These are phyloP conservation scores for Candida ipomoeae DNA, from an alignment of 805 yeast genomes.

Conservation along the genomic window DNA sequence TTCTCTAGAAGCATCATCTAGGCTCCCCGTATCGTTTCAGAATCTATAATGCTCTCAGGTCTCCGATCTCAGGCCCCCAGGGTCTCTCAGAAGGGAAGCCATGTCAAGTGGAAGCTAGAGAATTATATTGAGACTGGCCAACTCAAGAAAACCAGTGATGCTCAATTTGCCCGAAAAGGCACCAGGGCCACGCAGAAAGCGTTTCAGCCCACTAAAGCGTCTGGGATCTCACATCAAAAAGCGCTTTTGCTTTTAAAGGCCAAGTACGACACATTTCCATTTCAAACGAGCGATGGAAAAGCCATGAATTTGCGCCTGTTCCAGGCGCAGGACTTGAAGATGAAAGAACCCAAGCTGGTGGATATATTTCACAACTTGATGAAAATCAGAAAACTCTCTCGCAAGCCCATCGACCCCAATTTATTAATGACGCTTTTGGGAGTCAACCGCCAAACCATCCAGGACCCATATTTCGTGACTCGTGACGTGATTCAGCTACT, in stretches of 20 bases:
- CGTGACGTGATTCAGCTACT: conserved; percentile 52
- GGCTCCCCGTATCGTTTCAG: too few relatives aligned
- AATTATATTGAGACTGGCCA: conserved; percentile 29
- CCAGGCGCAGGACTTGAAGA: conserved; percentile 22
- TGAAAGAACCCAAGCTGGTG: conserved; percentile 19
- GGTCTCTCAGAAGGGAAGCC: background rate
- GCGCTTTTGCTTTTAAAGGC: conserved; percentile 27
- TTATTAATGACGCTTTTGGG: conserved; percentile 56
- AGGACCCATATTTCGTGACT: conserved; percentile 55
- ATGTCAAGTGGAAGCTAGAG: conserved; percentile 21
- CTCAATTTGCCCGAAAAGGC: conserved; percentile 14
- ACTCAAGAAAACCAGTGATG: conserved; percentile 17
- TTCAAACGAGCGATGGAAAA: conserved; percentile 25
- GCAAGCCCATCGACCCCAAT: conserved; percentile 36
- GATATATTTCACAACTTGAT: conserved; percentile 28
- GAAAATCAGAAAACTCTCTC: conserved; percentile 21
- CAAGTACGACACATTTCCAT: conserved; percentile 26
- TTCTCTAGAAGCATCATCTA: background rate
- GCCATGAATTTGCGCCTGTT: conserved; percentile 22
- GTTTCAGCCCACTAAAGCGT: background rate
- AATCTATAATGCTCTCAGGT: background rate
- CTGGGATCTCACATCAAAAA: conserved; percentile 15
- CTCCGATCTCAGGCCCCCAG: background rate
- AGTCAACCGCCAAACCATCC: conserved; percentile 50
- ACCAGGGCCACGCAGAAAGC: conserved; percentile 5